Base-by-base conservation (phyloP, 306 rosid genomes). In the Quercus engelmannii region DNA sequence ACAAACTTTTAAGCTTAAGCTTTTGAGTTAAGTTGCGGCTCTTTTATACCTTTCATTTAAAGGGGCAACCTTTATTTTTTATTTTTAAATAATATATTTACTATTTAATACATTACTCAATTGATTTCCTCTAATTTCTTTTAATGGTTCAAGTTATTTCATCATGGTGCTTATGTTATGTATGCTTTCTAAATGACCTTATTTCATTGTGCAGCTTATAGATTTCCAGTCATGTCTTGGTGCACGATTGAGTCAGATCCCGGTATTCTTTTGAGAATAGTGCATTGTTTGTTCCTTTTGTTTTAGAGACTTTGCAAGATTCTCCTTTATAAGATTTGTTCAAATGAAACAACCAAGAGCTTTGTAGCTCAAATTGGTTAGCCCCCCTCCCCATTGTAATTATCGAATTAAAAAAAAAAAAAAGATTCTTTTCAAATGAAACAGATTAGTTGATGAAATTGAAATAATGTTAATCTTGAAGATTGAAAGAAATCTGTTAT, bases 231-330 rank as follows among this genome's bases (percentile, higher is more conserved):
- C 88, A 95, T 95, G 98, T 93, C 99, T 87, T 95, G 99, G 99
- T 95, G 99, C 79, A 93, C 99, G n/a, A 93, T 95, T 83, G 99
- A 95, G 82, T 95, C 99, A 51, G 99, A 95, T 88, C 99, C 98
- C 2, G 98, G 99, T 95, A 91, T 75, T 82, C 19, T 78, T 46
- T 76, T 35, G 49, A 51, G 46, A 41, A 12, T 33, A 49, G 78
- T 76, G 4, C 49, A 3, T 70, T 21, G 10, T 73, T 9, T 67
- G 14, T 59, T 25, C 3, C 51, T 55, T 28, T 21, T 49, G 51
- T 76, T 10, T 56, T 4, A 12, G 38, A 57, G 13, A 46, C 23
- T 35, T 20, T 41, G 6, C 55, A 12, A 28, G 51, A 51, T 33
- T 62, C 54, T 31, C n/a, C 56, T 55, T 71, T 13, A 1, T 57